A percentile compares a stretch with the other conserved stretches of the same genome.
Conservation (phyloP, 116 monocot genomes). For the Cymodocea nodosa region DNA sequence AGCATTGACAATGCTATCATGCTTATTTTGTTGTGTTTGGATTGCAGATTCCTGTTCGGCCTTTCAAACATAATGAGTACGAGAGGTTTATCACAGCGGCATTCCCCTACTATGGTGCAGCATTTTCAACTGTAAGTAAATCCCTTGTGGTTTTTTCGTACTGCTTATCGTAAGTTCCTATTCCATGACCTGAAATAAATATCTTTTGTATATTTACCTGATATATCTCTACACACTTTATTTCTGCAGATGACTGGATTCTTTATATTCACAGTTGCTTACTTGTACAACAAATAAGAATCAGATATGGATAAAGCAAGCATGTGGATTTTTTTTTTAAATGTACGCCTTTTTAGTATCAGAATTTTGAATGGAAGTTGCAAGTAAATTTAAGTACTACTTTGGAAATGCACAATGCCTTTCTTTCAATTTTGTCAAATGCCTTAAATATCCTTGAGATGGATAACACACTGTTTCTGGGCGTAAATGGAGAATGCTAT, state of each 20-base stretch:
- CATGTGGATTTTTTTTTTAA: neutral
- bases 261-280: constrained; percentile 76
- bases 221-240: neutral
- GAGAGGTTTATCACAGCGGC: constrained; percentile 91
- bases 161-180: neutral
- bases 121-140: constrained; percentile 78
- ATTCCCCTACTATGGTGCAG: constrained; percentile 80
- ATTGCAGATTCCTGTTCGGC: constrained; percentile 88
- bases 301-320: neutral
- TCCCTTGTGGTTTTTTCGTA: neutral
- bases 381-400: neutral
- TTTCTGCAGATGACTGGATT: constrained; percentile 76
- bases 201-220: neutral
- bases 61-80: constrained; percentile 88
- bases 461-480: constrained; percentile 16
- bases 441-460: neutral
- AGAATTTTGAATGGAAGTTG: neutral
- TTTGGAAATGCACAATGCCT: neutral
- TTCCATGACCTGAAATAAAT: neutral
- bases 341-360: neutral
- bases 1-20: too few species aligned
- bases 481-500: neutral
- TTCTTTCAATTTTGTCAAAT: neutral
- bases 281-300: constrained; percentile 70
- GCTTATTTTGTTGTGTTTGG: neutral